These are phyloP conservation scores for Auriscalpium orientale DNA, from an alignment of 768 basidiomycete genomes.

Conservation along the genomic window DNA sequence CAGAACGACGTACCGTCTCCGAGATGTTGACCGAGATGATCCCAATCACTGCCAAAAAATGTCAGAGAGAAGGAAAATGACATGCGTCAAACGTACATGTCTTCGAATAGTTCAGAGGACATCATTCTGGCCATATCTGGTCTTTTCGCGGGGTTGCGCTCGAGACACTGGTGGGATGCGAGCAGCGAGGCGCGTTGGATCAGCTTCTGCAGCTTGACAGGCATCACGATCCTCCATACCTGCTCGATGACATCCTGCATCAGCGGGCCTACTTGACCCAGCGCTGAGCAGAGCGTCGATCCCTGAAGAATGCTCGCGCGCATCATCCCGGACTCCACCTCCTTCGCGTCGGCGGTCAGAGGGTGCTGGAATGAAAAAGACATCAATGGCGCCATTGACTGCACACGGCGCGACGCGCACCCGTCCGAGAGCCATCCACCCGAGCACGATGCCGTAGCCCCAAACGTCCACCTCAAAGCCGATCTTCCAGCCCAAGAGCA, in stretches of 20 bases:
- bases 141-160: conserved; percentile 11
- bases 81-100: conserved; percentile 5
- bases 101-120: conserved; percentile 5
- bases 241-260: conserved; percentile 5
- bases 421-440: conserved; percentile 14
- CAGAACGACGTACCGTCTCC: conserved; percentile 9
- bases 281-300: background rate
- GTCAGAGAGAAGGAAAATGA: background rate
- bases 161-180: conserved; percentile 7
- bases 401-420: background rate
- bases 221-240: background rate
- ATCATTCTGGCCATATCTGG: conserved; percentile 3
- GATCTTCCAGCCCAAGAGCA: conserved; percentile 11
- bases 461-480: conserved; percentile 15
- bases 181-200: background rate
- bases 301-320: conserved; percentile 2
- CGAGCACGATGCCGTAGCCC: conserved; percentile 10
- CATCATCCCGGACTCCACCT: background rate
- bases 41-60: conserved; percentile 6
- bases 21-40: background rate
- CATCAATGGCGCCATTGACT: background rate
- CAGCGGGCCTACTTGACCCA: background rate
- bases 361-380: background rate
- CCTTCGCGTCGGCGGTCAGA: background rate
- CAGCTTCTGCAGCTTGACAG: background rate